Evolutionary conservation across 139 green algal genomes (phyloP).

Genomic region (Chara braunii): DNA sequence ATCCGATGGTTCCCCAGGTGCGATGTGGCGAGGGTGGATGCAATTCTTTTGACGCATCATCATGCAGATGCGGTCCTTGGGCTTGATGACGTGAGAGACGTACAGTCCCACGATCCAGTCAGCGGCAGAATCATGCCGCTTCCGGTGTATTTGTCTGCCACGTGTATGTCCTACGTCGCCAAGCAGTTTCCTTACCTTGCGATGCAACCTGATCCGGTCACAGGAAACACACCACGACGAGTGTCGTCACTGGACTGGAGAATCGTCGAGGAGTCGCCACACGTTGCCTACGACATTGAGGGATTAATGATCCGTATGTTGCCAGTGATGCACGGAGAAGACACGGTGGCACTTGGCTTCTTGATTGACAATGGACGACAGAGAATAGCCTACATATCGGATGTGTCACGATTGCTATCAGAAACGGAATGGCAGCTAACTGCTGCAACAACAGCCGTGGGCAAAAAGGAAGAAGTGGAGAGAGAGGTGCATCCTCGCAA

Average conservation of each 20-base stretch:
- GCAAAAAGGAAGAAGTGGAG: too few species aligned
- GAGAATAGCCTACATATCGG: constrained; percentile 35
- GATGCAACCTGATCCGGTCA: too few species aligned
- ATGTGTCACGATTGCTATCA: constrained; percentile 26
- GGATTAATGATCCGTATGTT: constrained; percentile 19
- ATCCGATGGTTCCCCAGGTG: constrained; percentile 27
- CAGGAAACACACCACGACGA: constrained; percentile 5
- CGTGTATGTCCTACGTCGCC: constrained; percentile 10
- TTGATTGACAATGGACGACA: constrained; percentile 9
- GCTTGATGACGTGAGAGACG: constrained; percentile 36
- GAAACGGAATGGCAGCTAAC: too few species aligned
- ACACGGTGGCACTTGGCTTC: constrained; percentile 32
- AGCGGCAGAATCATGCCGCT: not conserved
- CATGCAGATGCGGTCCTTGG: constrained; percentile 41
- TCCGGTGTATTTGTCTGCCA: constrained; percentile 27
- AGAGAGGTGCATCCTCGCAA: too few species aligned
- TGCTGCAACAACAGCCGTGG: too few species aligned
- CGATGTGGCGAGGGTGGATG: constrained; percentile 20
- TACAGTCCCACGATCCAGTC: constrained; percentile 12
- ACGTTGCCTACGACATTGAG: constrained; percentile 2
- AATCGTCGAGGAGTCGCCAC: constrained; percentile 5
- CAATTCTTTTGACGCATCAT: constrained; percentile 37
- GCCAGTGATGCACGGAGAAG: constrained; percentile 39
- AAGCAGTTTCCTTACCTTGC: constrained; percentile 25
- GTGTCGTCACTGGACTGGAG: constrained; percentile 21